Evolutionary conservation across 371 early-diverging fungal genomes (phyloP).

Genomic region (Mucor lusitanicus): DNA sequence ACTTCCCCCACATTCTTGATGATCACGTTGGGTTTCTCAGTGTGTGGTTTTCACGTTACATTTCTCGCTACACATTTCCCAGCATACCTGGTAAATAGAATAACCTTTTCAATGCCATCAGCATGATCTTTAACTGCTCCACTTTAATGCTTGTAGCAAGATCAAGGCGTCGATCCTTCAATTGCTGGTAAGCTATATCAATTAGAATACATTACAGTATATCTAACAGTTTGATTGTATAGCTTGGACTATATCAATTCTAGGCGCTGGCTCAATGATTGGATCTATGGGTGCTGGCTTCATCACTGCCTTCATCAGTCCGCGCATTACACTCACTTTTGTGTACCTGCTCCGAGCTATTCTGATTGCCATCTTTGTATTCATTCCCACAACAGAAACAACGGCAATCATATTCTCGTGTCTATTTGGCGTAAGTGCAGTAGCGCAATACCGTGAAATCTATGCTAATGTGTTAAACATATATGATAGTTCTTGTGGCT

Average conservation of each 20-base stretch:
- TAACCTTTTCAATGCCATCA: not conserved
- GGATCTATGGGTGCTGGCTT: constrained; percentile 28
- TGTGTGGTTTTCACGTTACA: constrained; percentile 41
- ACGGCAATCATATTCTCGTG: constrained; percentile 44
- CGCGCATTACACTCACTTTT: constrained; percentile 21
- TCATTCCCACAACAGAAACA: constrained; percentile 19
- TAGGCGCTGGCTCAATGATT: constrained; percentile 33
- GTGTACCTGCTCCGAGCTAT: constrained; percentile 22
- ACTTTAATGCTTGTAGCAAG: constrained; percentile 9
- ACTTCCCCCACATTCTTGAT: constrained; percentile 27
- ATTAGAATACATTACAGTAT: not conserved
- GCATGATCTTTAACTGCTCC: not conserved
- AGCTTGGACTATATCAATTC: constrained; percentile 38
- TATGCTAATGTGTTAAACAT: not conserved
- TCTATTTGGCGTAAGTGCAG: constrained; percentile 59
- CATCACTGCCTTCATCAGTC: constrained; percentile 18
- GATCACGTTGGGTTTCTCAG: constrained; percentile 29
- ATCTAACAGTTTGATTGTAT: not conserved
- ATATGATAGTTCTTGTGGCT: constrained; percentile 33
- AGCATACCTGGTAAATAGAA: constrained; percentile 24
- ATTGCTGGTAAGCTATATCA: constrained; percentile 12
- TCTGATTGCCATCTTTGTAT: constrained; percentile 28
- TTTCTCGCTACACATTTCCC: constrained; percentile 39
- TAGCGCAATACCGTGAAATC: too few relatives aligned
- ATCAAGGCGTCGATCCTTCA: constrained; percentile 26